Evolutionary conservation across 352 stramenopile species (phyloP).

Genomic region (Globisporangium irregulare): DNA sequence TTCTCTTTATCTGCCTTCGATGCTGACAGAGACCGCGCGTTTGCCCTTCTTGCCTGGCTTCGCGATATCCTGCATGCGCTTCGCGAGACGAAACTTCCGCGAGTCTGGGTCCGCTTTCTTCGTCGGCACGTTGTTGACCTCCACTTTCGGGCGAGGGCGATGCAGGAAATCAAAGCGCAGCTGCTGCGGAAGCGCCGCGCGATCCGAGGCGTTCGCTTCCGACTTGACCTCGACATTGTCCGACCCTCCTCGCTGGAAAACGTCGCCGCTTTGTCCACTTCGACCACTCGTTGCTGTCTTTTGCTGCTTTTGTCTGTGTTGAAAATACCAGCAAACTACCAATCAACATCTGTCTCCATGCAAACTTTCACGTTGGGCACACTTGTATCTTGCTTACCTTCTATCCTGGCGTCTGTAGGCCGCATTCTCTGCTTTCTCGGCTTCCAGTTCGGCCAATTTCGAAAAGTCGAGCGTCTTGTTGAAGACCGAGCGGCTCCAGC

Average conservation of each 20-base stretch:
- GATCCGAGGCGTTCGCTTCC: slow-evolving; percentile 49
- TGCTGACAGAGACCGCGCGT: slow-evolving; percentile 69
- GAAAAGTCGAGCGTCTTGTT: slow-evolving; percentile 88
- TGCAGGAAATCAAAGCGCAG: slow-evolving; percentile 83
- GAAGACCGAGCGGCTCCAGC: slow-evolving; percentile 86
- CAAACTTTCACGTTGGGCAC: not conserved
- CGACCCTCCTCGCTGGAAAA: slow-evolving; percentile 37
- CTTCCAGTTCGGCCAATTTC: slow-evolving; percentile 80
- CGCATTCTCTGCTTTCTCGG: slow-evolving; percentile 81
- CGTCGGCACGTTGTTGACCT: slow-evolving; percentile 50
- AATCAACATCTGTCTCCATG: not conserved
- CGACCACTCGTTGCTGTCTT: slow-evolving; percentile 28
- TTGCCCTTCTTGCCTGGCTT: slow-evolving; percentile 75
- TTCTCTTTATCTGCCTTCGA: slow-evolving; percentile 69
- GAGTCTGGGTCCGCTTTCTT: slow-evolving; percentile 76
- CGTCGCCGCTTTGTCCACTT: slow-evolving; percentile 34
- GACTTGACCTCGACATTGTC: slow-evolving; percentile 33
- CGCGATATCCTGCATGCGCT: slow-evolving; percentile 86
- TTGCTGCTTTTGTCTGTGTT: slow-evolving; percentile 38
- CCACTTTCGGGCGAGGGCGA: slow-evolving; percentile 78
- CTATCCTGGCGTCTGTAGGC: slow-evolving; percentile 60
- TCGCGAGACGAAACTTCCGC: slow-evolving; percentile 76
- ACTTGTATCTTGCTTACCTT: slow-evolving; percentile 16
- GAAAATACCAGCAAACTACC: not conserved
- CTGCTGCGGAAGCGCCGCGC: slow-evolving; percentile 65